Evolutionary conservation across 345 rosid genomes (phyloP), one percentile per base, ranked within the genome.

Genomic region (Raphanus raphanistrum): DNA sequence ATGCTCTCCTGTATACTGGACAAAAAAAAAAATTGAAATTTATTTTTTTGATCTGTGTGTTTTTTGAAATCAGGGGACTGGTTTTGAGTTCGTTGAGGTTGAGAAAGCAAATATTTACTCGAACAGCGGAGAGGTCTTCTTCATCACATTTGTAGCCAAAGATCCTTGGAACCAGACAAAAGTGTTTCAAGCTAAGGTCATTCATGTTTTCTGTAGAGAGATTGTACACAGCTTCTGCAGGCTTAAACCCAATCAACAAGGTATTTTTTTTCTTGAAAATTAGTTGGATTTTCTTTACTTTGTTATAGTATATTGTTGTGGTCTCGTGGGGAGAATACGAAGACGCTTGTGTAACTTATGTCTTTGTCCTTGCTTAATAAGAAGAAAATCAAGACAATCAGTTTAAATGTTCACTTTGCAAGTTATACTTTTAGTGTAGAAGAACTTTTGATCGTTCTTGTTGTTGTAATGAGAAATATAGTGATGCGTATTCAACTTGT

Each of bases 141-240:
- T 58, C 63, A 11, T 58, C 63, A 58, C 63, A 4, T 58, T 58
- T 58, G 63, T 58, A 25, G 63, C 63, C 32, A 58, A 58, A 28
- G 32, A 58, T 28, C 15, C 11, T 58, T 48, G 17, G n/a, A 21
- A 58, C 32, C 63, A 58, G 63, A 58, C 63, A 26, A 58, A 26
- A 26, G 13, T 58, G 15, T 58, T 58, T 26, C 63, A 58, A 58
- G 63, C 63, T 58, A 58, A 58, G 63, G 32, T 58, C 29, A 25
- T 25, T 6, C 31, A 58, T 26, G 63, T 58, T 4, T 58, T 3
- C 31, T 58, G 63, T 58, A 58, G 63, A 26, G 32, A 26, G 63
- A 58, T 58, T 3, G 32, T 25, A 4, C 63, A 58, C 63, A 26
- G 63, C 32, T 58, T 58, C 32, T 58, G 63, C 32, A 58, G 63